Base-by-base conservation (phyloP, 805 yeast species). In the Lipomyces yamanashiensis region DNA sequence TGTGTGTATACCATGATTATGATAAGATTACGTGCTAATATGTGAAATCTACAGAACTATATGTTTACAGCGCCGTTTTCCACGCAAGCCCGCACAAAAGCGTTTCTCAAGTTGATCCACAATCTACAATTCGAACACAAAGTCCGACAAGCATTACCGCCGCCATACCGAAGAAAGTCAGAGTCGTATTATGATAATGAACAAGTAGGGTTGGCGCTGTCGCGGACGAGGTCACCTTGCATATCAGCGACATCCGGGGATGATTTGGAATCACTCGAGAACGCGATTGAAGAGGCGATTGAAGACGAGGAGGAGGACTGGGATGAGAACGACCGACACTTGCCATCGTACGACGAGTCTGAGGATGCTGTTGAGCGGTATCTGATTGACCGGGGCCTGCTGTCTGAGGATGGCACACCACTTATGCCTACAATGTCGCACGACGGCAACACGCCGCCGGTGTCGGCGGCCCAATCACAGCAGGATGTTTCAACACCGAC, bases 51-150 rank as follows among this genome's bases (percentile, higher is more conserved):
- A 12, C 34, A 45, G 59, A 37, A 66, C 41, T 53, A 62, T 43
- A 61, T 73, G 53, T 64, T 70, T 51, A 62, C 74, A 0, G 66
- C 74, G 17, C 74, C 74, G n/a, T 74, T 73, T 56, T 64, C 75
- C 10, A 61, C 71, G 1, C 61, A 64, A 34, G 54, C 58, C 17
- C 68, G 73, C 8, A 69, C 74, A 15, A 58, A 68, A 17, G 66
- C 72, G 36, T 72, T 74, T 53, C 61, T 72, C 40, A 67, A 71
- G 44, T 64, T 72, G 45, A 67, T 73, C 44, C 64, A 75, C 41
- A 74, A 73, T 60, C 67, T 74, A 33, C 71, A 74, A 34, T 73
- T 74, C 49, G 76, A 74, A 61, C 74, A 74, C 61, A 66, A 66
- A 60, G 72, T 74, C 28, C 68, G 74, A n/a, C 69, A 69, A 37